Percentiles rank a stretch among this genome's conserved stretches.
These are phyloP conservation scores for Aureobasidium zeae DNA, from an alignment of 2,329 filamentous ascomycete species.

Conservation along the genomic window DNA sequence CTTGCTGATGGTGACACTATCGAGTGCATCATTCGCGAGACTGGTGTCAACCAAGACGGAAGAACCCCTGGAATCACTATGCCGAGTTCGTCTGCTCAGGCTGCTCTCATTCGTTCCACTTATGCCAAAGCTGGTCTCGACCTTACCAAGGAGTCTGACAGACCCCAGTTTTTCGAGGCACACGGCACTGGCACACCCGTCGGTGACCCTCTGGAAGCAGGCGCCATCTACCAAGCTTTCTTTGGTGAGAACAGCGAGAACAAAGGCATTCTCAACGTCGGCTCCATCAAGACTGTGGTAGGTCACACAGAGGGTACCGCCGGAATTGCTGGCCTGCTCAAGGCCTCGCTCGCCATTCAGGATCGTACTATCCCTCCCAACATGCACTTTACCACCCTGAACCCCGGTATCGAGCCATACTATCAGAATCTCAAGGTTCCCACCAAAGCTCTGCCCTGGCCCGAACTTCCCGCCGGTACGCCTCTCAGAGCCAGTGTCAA, in stretches of 20 bases:
- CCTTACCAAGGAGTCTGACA: constrained; percentile 18
- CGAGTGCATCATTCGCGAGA: constrained; percentile 31
- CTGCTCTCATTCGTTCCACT: constrained; percentile 27
- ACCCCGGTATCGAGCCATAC: not conserved
- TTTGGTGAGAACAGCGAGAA: constrained; percentile 22
- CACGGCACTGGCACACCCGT: constrained; percentile 26
- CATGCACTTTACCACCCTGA: constrained; percentile 14
- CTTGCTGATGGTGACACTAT: constrained; percentile 39
- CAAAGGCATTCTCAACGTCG: constrained; percentile 19
- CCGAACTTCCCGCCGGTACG: constrained; percentile 20
- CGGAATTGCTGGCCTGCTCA: constrained; percentile 33
- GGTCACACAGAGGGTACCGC: constrained; percentile 45
- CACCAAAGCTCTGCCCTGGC: not conserved
- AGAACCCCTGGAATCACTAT: constrained; percentile 33
- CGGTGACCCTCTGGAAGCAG: constrained; percentile 23
- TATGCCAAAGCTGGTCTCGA: constrained; percentile 32
- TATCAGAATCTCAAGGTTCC: constrained; percentile 6
- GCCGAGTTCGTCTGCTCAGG: constrained; percentile 32
- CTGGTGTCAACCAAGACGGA: constrained; percentile 33
- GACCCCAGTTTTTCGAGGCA: constrained; percentile 31
- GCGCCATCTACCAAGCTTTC: constrained; percentile 27
- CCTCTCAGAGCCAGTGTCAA: constrained; percentile 17
- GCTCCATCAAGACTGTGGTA: constrained; percentile 27
- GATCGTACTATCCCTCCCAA: constrained; percentile 22
- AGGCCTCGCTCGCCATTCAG: constrained; percentile 23